Conservation (phyloP, 1,139 yeast genomes). For the Candida tropicalis region DNA sequence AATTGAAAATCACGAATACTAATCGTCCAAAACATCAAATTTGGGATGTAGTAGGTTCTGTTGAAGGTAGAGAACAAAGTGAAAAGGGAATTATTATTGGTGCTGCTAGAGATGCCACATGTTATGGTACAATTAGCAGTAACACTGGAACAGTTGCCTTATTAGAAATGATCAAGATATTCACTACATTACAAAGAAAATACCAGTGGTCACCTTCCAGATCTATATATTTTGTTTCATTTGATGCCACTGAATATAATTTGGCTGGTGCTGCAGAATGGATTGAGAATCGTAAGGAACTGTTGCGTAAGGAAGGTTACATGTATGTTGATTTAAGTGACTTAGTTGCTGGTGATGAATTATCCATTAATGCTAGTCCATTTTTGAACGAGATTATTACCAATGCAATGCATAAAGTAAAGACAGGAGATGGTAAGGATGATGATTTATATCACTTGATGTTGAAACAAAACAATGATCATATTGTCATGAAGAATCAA, state of each 20-base stretch:
- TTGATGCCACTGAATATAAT: conserved; percentile 84
- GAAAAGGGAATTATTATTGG: conserved; percentile 79
- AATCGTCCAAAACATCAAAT: conserved; percentile 65
- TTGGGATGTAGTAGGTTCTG: conserved; percentile 79
- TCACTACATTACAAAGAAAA: conserved; percentile 66
- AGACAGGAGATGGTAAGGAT: conserved; percentile 15
- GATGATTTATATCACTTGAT: conserved; percentile 27
- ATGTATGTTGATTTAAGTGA: conserved; percentile 79
- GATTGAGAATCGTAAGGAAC: conserved; percentile 59
- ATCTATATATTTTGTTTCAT: conserved; percentile 79
- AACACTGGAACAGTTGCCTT: conserved; percentile 77
- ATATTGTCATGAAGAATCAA: conserved; percentile 35
- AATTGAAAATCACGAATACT: conserved; percentile 46
- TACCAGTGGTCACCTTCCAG: conserved; percentile 85
- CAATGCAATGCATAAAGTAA: conserved; percentile 42
- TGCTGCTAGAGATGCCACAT: conserved; percentile 78
- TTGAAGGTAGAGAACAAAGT: conserved; percentile 79
- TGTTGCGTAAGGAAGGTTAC: conserved; percentile 62
- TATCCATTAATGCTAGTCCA: conserved; percentile 70
- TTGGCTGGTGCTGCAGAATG: conserved; percentile 85
- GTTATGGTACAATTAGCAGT: conserved; percentile 74
- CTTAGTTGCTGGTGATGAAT: conserved; percentile 62
- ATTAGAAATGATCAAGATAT: conserved; percentile 69
- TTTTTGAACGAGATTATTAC: conserved; percentile 51
- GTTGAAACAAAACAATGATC: conserved; percentile 25